phyloP scores from a whole-genome alignment of 768 basidiomycete genomes.

The Russula ochroleuca region DNA sequence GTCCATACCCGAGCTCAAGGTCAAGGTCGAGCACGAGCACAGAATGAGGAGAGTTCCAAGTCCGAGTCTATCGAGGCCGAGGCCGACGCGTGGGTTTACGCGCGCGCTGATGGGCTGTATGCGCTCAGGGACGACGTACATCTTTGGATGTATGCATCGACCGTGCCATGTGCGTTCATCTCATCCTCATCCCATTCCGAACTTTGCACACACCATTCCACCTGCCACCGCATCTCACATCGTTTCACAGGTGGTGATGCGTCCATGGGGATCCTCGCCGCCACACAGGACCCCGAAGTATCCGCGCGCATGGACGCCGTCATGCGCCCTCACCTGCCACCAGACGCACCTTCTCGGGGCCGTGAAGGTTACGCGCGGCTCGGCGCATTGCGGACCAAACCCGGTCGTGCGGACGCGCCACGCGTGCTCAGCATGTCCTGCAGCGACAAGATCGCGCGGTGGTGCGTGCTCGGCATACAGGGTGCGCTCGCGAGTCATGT shows the following conservation, averaged over 20 bases:
- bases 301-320: slow-evolving; percentile 60
- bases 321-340: slow-evolving; percentile 34
- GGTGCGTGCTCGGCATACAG: slow-evolving; percentile 81
- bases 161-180: slow-evolving; percentile 49
- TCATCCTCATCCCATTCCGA: no score
- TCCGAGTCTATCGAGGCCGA: neutral
- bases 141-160: slow-evolving; percentile 74
- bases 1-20: neutral
- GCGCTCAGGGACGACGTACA: slow-evolving; percentile 44
- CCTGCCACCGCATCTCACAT: neutral
- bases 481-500: slow-evolving; percentile 65
- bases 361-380: slow-evolving; percentile 71
- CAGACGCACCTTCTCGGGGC: slow-evolving; percentile 56
- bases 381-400: slow-evolving; percentile 87
- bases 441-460: slow-evolving; percentile 89
- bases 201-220: neutral
- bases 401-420: slow-evolving; percentile 85
- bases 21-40: slow-evolving; percentile 36
- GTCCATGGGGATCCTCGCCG: slow-evolving; percentile 73
- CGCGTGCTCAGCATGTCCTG: slow-evolving; percentile 86
- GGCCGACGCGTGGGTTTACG: slow-evolving; percentile 43
- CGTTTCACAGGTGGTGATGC: slow-evolving; percentile 73
- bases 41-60: neutral
- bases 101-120: slow-evolving; percentile 40
- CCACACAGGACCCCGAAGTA: slow-evolving; percentile 67